Evolutionary conservation across 2,329 filamentous ascomycete species (phyloP).

Genomic region (Colletotrichum coccodes): DNA sequence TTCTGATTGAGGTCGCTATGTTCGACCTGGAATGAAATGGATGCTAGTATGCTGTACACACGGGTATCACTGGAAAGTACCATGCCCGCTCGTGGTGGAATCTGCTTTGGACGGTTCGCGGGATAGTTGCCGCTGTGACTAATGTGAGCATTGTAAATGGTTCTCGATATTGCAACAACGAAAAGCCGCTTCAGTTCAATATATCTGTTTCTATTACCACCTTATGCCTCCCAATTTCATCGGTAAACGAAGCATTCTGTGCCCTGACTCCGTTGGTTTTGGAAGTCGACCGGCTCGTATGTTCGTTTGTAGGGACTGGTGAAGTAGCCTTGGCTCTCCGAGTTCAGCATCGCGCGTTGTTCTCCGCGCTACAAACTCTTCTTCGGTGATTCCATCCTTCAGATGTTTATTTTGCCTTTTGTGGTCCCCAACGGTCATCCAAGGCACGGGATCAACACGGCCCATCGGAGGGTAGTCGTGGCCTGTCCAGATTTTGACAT

Average conservation of each 20-base stretch:
- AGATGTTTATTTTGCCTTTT: conserved; percentile 58
- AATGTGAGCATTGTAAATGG: too few species aligned
- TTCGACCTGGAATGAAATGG: too few species aligned
- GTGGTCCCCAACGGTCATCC: conserved; percentile 57
- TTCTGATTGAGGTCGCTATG: too few species aligned
- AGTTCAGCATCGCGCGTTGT: conserved; percentile 53
- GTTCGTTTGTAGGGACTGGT: conserved; percentile 63
- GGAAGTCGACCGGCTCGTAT: conserved; percentile 60
- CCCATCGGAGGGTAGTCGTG: conserved; percentile 61
- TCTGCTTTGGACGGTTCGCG: too few species aligned
- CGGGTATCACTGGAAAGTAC: too few species aligned
- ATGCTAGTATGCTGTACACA: too few species aligned
- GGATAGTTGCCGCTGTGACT: too few species aligned
- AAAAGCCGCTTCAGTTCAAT: too few species aligned
- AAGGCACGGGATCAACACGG: conserved; percentile 48
- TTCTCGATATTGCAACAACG: too few species aligned
- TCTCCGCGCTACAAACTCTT: conserved; percentile 56
- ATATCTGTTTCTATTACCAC: conserved; percentile 55
- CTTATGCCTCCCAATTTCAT: conserved; percentile 49
- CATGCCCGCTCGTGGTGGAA: too few species aligned
- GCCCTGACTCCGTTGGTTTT: conserved; percentile 38
- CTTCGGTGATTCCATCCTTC: conserved; percentile 49
- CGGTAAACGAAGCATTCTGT: conserved; percentile 48
- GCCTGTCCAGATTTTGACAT: conserved; percentile 62
- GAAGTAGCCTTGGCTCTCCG: conserved; percentile 56